Conservation (phyloP, 805 yeast genomes). For the Candida corydali region DNA sequence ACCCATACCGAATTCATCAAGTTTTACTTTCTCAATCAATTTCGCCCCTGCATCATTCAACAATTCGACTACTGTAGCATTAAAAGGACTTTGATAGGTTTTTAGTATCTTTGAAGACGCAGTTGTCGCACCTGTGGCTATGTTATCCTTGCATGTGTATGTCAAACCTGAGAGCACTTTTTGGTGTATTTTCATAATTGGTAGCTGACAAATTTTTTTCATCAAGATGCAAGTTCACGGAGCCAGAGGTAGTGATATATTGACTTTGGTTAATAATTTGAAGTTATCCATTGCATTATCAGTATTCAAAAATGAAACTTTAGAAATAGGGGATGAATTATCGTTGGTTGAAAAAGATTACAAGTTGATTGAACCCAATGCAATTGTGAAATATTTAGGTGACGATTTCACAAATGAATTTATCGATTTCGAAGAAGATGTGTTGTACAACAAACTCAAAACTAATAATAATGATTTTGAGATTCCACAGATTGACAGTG, state of each 20-base stretch:
- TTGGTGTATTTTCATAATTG: neutral
- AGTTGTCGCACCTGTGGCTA: slow-evolving; percentile 70
- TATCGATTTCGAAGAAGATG: slow-evolving; percentile 41
- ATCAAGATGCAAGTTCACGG: slow-evolving; percentile 22
- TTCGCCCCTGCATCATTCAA: slow-evolving; percentile 50
- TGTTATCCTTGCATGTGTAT: slow-evolving; percentile 63
- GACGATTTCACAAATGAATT: slow-evolving; percentile 40
- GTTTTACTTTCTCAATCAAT: slow-evolving; percentile 75
- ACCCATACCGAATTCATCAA: slow-evolving; percentile 99
- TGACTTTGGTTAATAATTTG: slow-evolving; percentile 36
- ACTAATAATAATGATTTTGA: slow-evolving; percentile 18
- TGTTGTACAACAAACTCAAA: slow-evolving; percentile 38
- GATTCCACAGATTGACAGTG: slow-evolving; percentile 9
- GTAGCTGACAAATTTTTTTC: neutral
- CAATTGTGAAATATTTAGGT: slow-evolving; percentile 62
- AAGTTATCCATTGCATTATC: slow-evolving; percentile 43
- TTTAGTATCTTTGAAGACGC: slow-evolving; percentile 68
- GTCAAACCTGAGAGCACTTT: slow-evolving; percentile 11
- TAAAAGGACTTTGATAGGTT: slow-evolving; percentile 68
- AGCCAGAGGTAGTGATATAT: slow-evolving; percentile 19
- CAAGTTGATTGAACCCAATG: slow-evolving; percentile 59
- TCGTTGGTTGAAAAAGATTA: slow-evolving; percentile 37
- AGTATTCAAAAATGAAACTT: slow-evolving; percentile 23
- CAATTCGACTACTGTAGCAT: slow-evolving; percentile 65
- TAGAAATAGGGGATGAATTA: slow-evolving; percentile 21